Conservation (phyloP, 2,329 filamentous ascomycete genomes). For the Calycina herbarum region DNA sequence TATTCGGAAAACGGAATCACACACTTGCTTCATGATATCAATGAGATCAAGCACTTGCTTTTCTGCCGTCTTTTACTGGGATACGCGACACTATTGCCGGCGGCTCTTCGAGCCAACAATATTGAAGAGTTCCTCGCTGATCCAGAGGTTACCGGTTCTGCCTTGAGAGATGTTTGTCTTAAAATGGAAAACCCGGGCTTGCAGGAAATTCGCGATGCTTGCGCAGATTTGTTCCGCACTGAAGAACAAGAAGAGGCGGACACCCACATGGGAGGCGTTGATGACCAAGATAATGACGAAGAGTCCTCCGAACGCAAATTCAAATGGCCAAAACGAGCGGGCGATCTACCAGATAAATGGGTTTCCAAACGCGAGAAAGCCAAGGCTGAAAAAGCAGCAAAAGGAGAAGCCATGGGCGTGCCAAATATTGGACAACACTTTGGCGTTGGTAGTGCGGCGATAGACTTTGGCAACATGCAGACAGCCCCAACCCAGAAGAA, state of each 20-base stretch:
- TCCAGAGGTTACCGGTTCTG: conserved; percentile 42
- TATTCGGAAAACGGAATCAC: conserved; percentile 46
- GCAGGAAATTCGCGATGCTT: conserved; percentile 51
- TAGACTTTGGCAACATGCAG: conserved; percentile 39
- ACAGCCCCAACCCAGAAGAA: conserved; percentile 44
- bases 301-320: not conserved
- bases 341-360: conserved; percentile 32
- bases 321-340: conserved; percentile 14
- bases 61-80: conserved; percentile 50
- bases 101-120: conserved; percentile 45
- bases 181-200: conserved; percentile 49
- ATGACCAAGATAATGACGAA: conserved; percentile 23
- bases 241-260: conserved; percentile 41
- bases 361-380: conserved; percentile 29
- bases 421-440: conserved; percentile 4
- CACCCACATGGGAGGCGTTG: conserved; percentile 35
- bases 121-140: conserved; percentile 48
- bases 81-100: conserved; percentile 46
- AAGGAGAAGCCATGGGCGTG: conserved; percentile 30
- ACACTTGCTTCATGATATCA: conserved; percentile 44
- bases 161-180: conserved; percentile 49
- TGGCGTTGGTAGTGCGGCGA: conserved; percentile 28
- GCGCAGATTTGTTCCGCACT: conserved; percentile 47
- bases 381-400: conserved; percentile 23
- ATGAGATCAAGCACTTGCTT: conserved; percentile 49